Base-by-base conservation (phyloP, 1,284 basidiomycete species). In the Cronartium ribicola region DNA sequence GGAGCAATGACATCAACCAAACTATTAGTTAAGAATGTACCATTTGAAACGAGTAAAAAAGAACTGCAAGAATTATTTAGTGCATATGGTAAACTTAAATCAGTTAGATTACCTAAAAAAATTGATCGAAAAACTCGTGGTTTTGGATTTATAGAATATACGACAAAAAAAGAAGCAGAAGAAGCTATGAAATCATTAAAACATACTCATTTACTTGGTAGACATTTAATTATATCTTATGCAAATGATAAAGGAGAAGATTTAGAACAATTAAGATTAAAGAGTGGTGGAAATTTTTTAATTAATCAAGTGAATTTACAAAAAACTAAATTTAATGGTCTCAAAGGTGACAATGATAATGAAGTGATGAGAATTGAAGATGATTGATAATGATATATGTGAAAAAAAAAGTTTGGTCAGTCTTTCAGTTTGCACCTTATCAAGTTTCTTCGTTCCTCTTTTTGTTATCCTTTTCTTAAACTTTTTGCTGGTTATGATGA, bases 11-110 rank as follows among this genome's bases (percentile, higher is more conserved):
- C 85, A 77, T 88, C 89, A 76, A 90, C 91, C 76, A 94, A 94
- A 86, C 88, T 98, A 84, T 87, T 98, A 63, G 91, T 98, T 79
- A 98, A 98, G 86, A 98, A 98, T 80, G 85, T 98, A 76, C 94
- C 95, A 22, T 98, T 98, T 83, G 95, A 98, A 83, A 91, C 90
- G 63, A 91, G 89, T 59, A 93, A 92, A 84, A 92, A 91, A 83
- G 95, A 98, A 78, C 86, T 98, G 22, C 85, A 90, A 68, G 89
- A 91, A 76, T 82, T 98, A 39, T 94, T 96, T 81, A 86, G 88
- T 29, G 86, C 91, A 0, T 92, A 97, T 78, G 94, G 94, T 0
- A 89, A 91, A 77, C 87, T 98, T 82, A 95, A 95, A 83, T 91
- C 92, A 7, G 88, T 94, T 8, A 88, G 94, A 40, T 81, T 95